Evolutionary conservation across 2,329 filamentous ascomycete genomes (phyloP).

Genomic region (Furcasterigmium furcatum): DNA sequence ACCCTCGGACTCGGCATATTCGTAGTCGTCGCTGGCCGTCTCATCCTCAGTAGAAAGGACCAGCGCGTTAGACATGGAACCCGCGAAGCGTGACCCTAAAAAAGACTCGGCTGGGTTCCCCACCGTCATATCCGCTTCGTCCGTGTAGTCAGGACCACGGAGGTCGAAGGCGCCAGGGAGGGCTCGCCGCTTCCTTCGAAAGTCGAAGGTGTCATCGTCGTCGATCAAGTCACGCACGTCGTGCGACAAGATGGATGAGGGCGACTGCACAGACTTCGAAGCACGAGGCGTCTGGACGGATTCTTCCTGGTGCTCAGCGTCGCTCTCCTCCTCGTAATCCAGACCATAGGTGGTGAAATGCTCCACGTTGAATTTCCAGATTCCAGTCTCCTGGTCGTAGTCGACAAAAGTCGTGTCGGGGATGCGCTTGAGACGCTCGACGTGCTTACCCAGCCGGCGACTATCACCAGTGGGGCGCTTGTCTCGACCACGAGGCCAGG

Average conservation of each 20-base stretch:
- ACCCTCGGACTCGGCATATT: constrained; percentile 71
- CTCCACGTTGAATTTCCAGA: constrained; percentile 90
- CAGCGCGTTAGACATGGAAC: constrained; percentile 64
- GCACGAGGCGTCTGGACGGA: neutral
- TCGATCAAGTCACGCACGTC: neutral
- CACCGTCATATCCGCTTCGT: constrained; percentile 31
- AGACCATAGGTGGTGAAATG: constrained; percentile 96
- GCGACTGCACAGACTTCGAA: neutral
- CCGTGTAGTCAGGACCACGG: constrained; percentile 46
- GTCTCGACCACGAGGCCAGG: constrained; percentile 74
- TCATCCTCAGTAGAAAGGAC: constrained; percentile 57
- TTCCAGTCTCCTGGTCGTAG: constrained; percentile 76
- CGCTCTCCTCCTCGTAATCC: constrained; percentile 72
- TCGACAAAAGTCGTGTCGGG: constrained; percentile 75
- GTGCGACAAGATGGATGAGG: neutral
- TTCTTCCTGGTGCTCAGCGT: constrained; percentile 29
- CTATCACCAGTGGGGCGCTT: constrained; percentile 52
- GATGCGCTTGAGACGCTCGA: constrained; percentile 77
- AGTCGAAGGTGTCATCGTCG: constrained; percentile 57
- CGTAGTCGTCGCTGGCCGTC: constrained; percentile 58
- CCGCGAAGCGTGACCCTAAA: constrained; percentile 90
- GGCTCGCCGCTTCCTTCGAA: constrained; percentile 42
- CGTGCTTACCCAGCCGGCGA: constrained; percentile 74
- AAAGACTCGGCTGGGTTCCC: constrained; percentile 62
- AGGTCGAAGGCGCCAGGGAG: constrained; percentile 82